Base-by-base conservation (phyloP, 2,329 filamentous ascomycete genomes). In the Paecilomyces dactylethromorphus region DNA sequence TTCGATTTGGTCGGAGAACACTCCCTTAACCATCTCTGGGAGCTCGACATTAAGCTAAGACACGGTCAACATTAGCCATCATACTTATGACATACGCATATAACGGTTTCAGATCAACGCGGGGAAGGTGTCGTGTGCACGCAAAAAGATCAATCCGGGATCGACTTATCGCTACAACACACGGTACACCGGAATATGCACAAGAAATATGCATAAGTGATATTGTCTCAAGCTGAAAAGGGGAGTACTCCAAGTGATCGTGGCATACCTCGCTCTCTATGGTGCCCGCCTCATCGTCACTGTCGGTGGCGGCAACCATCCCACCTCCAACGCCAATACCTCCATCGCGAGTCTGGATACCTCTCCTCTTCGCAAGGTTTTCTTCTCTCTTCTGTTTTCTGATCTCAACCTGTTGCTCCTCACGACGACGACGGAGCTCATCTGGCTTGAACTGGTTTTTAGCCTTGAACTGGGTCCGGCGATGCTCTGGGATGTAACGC, bases 371-470 rank as follows among this genome's bases (percentile, higher is more conserved):
- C 78, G 94, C 94, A 75, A 99, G 81, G 81, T 97, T 97, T 82
- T 99, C 94, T 81, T 99, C 94, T 75, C 94, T 88, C 87, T 97
- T 97, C 65, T 92, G 91, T 82, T 96, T 96, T 76, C 94, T 89
- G 74, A 99, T 99, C 82, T 99, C 94, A 66, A 99, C 94, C 81
- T 97, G 94, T 79, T 97, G 92, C 81, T 99, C 94, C 78, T 99
- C 94, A 75, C 94, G 94, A 75, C 94, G 94, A 73, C 94, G 92
- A 76, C 94, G 91, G 66, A 99, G 88, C 82, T 99, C 94, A 77
- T 99, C 94, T 70, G 93, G 93, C 87, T 97, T 97, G 85, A 99
- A 97, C 72, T 91, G 91, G 80, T 91, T 93, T 86, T 97, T 97
- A 58, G 94, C 94, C 89, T 99, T 99, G 88, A 96, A 99, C 82